phyloP scores from a whole-genome alignment of 345 rosid species.

The Aquilaria sinensis region DNA sequence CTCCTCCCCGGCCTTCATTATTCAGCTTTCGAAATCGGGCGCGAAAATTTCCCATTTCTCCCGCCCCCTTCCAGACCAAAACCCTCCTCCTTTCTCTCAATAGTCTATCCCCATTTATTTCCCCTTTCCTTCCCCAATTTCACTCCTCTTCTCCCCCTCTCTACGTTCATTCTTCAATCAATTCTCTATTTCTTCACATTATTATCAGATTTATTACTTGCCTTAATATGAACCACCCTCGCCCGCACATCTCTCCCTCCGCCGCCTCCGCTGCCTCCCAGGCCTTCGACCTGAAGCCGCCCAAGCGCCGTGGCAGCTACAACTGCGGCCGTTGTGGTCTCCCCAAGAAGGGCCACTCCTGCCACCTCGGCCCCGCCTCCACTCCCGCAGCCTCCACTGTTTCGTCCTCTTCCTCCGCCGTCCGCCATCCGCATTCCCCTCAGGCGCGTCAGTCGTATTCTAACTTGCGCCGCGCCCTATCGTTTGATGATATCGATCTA shows the following conservation, averaged over 20 bases:
- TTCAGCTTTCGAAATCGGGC: slow-evolving; percentile 38
- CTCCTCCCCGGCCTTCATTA: slow-evolving; percentile 8
- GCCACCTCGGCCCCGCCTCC: slow-evolving; percentile 24
- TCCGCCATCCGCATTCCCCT: slow-evolving; percentile 17
- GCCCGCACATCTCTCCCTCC: slow-evolving; percentile 44
- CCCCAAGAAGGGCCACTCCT: slow-evolving; percentile 89
- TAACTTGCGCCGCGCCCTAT: slow-evolving; percentile 70
- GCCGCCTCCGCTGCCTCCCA: slow-evolving; percentile 41
- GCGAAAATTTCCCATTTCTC: slow-evolving; percentile 57
- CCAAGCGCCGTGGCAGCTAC: slow-evolving; percentile 79
- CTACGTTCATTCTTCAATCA: not conserved
- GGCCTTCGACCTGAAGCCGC: slow-evolving; percentile 37
- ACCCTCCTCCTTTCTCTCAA: slow-evolving; percentile 24
- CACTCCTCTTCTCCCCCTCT: not conserved
- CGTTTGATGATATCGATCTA: slow-evolving; percentile 67
- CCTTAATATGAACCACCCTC: slow-evolving; percentile 30
- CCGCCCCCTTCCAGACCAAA: slow-evolving; percentile 42
- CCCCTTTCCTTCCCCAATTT: not conserved
- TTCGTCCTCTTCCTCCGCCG: slow-evolving; percentile 30
- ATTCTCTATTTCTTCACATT: not conserved
- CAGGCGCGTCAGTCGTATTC: slow-evolving; percentile 52
- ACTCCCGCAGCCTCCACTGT: slow-evolving; percentile 20
- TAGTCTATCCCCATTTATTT: not conserved
- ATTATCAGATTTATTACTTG: not conserved
- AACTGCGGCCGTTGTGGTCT: slow-evolving; percentile 97